These are phyloP conservation scores for Cyberlindnera meyerae DNA, from an alignment of 805 yeast species.

Conservation along the genomic window DNA sequence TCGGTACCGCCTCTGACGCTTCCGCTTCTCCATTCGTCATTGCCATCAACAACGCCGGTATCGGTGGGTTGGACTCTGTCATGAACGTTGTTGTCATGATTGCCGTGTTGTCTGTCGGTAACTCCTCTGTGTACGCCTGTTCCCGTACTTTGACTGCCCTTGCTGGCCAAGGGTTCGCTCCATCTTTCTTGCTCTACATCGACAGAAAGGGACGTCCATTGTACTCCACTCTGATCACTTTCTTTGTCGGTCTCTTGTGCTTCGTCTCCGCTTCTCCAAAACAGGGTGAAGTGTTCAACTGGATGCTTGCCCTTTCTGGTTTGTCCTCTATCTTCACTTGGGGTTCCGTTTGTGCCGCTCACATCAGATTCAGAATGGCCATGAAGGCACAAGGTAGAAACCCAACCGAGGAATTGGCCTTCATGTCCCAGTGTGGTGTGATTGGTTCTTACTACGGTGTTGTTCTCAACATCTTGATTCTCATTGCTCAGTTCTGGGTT, in stretches of 20 bases:
- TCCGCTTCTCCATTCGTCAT: slow-evolving; percentile 79
- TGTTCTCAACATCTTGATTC: slow-evolving; percentile 49
- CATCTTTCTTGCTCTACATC: slow-evolving; percentile 41
- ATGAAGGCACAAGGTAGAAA: slow-evolving; percentile 55
- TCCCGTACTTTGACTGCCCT: slow-evolving; percentile 51
- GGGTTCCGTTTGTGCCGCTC: slow-evolving; percentile 67
- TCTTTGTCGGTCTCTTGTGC: slow-evolving; percentile 48
- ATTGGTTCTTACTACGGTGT: slow-evolving; percentile 62
- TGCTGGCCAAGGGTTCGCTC: slow-evolving; percentile 48
- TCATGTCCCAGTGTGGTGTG: slow-evolving; percentile 61
- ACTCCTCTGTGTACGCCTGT: slow-evolving; percentile 44
- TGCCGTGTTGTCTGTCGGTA: slow-evolving; percentile 37
- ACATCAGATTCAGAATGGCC: slow-evolving; percentile 61
- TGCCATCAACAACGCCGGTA: slow-evolving; percentile 60
- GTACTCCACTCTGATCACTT: slow-evolving; percentile 38
- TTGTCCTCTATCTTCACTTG: slow-evolving; percentile 70
- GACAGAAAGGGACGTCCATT: slow-evolving; percentile 51
- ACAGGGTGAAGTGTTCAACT: slow-evolving; percentile 55
- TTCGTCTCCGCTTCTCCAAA: slow-evolving; percentile 56
- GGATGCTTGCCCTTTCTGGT: slow-evolving; percentile 73
- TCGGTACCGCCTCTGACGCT: slow-evolving; percentile 50
- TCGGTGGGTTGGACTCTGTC: slow-evolving; percentile 53
- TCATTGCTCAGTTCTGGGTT: slow-evolving; percentile 47
- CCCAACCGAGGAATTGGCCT: slow-evolving; percentile 61
- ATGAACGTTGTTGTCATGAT: slow-evolving; percentile 57